Conservation (phyloP, 305 asterid species). For the Fraxinus sp. region DNA sequence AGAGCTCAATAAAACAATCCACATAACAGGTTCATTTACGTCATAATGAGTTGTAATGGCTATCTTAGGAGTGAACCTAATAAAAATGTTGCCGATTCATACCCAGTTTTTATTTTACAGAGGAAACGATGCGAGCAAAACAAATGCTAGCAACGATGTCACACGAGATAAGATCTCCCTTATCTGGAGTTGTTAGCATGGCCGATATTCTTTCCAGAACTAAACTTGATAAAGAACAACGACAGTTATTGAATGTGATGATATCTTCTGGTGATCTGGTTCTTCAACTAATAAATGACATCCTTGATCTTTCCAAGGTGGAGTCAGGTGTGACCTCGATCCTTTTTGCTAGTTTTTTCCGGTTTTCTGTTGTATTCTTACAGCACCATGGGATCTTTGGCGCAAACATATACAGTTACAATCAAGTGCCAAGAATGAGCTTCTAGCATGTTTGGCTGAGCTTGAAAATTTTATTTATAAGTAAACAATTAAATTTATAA, state of each 20-base stretch:
- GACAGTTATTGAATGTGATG: constrained; percentile 73
- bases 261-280: constrained; percentile 88
- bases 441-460: not conserved
- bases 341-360: not conserved
- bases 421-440: not conserved
- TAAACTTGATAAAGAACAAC: constrained; percentile 75
- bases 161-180: constrained; percentile 92
- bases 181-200: constrained; percentile 94
- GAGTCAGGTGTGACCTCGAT: constrained; percentile 66
- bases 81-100: not conserved
- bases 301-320: constrained; percentile 91
- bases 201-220: constrained; percentile 86
- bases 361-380: not conserved
- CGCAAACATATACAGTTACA: not conserved
- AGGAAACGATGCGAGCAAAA: constrained; percentile 96
- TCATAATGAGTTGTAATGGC: not conserved
- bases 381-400: not conserved
- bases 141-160: constrained; percentile 99
- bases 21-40: constrained; percentile 61
- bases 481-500: not conserved
- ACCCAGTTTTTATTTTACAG: constrained; percentile 33
- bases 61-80: not conserved
- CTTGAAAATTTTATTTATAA: not conserved
- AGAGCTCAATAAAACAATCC: constrained; percentile 87
- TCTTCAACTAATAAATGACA: constrained; percentile 81